These are phyloP conservation scores for Petasospora fabianii DNA, from an alignment of 1,139 yeast genomes.

Conservation along the genomic window DNA sequence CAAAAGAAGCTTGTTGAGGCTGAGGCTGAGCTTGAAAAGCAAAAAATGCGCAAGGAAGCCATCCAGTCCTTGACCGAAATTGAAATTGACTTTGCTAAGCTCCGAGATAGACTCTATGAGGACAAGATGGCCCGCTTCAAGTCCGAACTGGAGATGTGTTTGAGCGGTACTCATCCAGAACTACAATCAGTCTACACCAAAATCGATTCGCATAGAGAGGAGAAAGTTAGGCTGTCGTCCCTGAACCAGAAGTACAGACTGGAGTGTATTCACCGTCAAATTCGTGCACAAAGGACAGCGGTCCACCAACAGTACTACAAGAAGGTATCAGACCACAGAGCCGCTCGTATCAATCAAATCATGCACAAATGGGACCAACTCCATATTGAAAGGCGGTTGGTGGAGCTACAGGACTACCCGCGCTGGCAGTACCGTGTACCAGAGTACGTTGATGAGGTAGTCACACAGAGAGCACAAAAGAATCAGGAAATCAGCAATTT, in stretches of 20 bases:
- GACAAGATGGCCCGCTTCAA: conserved; percentile 73
- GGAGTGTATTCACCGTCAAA: conserved; percentile 74
- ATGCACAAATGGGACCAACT: conserved; percentile 91
- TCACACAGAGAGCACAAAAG: conserved; percentile 35
- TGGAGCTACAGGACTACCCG: conserved; percentile 65
- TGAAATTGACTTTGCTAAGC: conserved; percentile 79
- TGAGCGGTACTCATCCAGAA: conserved; percentile 91
- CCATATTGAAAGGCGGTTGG: conserved; percentile 79
- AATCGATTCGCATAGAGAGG: conserved; percentile 68
- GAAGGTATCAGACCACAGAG: conserved; percentile 64
- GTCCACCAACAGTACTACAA: conserved; percentile 83
- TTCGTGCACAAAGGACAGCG: conserved; percentile 73
- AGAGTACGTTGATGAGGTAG: conserved; percentile 33
- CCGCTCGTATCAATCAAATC: conserved; percentile 62
- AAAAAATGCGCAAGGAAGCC: conserved; percentile 52
- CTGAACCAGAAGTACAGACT: conserved; percentile 68
- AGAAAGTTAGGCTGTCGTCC: conserved; percentile 63
- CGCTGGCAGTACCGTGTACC: conserved; percentile 34
- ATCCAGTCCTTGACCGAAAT: conserved; percentile 67
- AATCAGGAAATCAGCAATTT: conserved; percentile 54
- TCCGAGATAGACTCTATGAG: conserved; percentile 74
- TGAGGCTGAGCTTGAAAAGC: conserved; percentile 47
- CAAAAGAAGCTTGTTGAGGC: conserved; percentile 35
- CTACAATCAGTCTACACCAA: conserved; percentile 59
- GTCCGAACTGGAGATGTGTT: conserved; percentile 81